Percentiles rank a stretch among this genome's conserved stretches.
phyloP scores from a whole-genome alignment of 306 rosid species.

The Pterocarpus macrocarpus region DNA sequence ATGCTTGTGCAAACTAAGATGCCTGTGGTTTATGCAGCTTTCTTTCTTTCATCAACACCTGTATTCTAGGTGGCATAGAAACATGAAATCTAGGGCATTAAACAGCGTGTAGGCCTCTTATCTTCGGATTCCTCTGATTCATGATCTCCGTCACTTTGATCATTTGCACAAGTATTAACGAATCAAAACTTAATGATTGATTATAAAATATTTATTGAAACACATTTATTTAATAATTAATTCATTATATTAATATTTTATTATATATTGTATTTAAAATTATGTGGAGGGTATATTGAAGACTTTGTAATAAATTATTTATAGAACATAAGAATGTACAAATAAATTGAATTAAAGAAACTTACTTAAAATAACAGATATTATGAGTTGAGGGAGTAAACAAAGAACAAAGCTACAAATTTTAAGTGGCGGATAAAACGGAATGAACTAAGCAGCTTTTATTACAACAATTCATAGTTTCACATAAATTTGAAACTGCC shows the following conservation, averaged over 20 bases:
- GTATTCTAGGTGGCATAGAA: conserved; percentile 27
- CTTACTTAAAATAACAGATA: too few relatives aligned
- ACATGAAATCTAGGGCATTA: not conserved
- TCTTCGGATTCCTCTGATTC: not conserved
- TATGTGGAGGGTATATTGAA: too few relatives aligned
- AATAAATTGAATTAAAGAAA: too few relatives aligned
- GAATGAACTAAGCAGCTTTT: not conserved
- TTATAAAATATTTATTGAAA: too few relatives aligned
- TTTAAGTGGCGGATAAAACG: not conserved
- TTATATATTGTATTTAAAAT: too few relatives aligned
- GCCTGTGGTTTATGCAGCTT: not conserved
- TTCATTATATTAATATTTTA: too few relatives aligned
- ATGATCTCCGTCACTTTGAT: too few relatives aligned
- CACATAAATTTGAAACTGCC: not conserved
- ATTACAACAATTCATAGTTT: not conserved
- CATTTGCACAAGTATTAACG: too few relatives aligned
- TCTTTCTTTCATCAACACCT: conserved; percentile 16
- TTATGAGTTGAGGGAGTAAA: not conserved
- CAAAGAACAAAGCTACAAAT: not conserved
- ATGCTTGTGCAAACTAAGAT: not conserved
- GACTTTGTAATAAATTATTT: too few relatives aligned
- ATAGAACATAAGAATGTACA: too few relatives aligned
- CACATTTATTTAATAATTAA: too few relatives aligned
- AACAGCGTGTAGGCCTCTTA: not conserved
- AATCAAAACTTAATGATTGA: too few relatives aligned